Conservation (phyloP, 768 basidiomycete species). For the Lactarius hatsudake region DNA sequence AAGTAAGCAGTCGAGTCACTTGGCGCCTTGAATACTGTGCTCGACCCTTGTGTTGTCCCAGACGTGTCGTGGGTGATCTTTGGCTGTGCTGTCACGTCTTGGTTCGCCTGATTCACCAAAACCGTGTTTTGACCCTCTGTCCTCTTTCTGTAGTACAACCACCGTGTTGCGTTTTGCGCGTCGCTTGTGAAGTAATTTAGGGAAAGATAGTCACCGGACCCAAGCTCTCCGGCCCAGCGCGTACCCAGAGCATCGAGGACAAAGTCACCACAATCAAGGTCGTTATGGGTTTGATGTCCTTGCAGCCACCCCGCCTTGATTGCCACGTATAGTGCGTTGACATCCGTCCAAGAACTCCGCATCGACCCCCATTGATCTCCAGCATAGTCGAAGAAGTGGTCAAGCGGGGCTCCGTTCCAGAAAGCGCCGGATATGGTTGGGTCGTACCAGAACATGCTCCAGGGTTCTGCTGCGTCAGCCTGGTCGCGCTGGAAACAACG, state of each 20-base stretch:
- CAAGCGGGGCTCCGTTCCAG: slow-evolving; percentile 84
- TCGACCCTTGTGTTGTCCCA: slow-evolving; percentile 68
- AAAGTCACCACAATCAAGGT: slow-evolving; percentile 93
- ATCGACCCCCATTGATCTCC: slow-evolving; percentile 87
- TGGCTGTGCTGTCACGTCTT: slow-evolving; percentile 70
- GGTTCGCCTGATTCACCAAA: slow-evolving; percentile 71
- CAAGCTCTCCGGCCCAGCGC: slow-evolving; percentile 94
- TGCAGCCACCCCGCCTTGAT: slow-evolving; percentile 82
- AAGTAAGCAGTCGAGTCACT: slow-evolving; percentile 76
- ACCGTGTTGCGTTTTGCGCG: slow-evolving; percentile 64
- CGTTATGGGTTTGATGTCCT: slow-evolving; percentile 91
- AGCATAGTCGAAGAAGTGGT: slow-evolving; percentile 72
- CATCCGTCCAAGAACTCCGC: slow-evolving; percentile 91
- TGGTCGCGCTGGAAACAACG: slow-evolving; percentile 88
- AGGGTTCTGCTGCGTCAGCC: slow-evolving; percentile 56
- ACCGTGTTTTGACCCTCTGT: slow-evolving; percentile 98
- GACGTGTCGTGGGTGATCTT: slow-evolving; percentile 53
- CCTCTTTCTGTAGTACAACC: slow-evolving; percentile 94
- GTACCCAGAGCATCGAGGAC: slow-evolving; percentile 91
- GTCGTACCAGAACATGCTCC: slow-evolving; percentile 87
- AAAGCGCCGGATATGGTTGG: slow-evolving; percentile 80
- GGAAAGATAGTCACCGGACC: slow-evolving; percentile 81
- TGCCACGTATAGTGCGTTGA: slow-evolving; percentile 76
- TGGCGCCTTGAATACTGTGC: slow-evolving; percentile 68
- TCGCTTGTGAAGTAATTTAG: slow-evolving; percentile 76